Evolutionary conservation across 2,329 filamentous ascomycete genomes (phyloP).

Genomic region (Didymella glomerata): DNA sequence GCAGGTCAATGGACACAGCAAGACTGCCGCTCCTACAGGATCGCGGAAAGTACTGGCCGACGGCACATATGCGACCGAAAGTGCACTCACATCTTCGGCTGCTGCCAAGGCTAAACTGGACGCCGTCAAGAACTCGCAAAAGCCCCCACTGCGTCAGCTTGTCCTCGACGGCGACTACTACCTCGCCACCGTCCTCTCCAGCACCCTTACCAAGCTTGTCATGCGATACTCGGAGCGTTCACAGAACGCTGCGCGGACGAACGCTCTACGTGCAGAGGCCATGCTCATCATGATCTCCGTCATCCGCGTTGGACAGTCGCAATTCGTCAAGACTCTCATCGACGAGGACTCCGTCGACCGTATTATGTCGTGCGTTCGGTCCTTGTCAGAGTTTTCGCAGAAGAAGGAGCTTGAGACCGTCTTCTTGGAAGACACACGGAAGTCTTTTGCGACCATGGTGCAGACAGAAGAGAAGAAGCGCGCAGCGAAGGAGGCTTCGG

Average conservation of each 20-base stretch:
- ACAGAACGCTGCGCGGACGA: slow-evolving; percentile 83
- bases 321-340: slow-evolving; percentile 96
- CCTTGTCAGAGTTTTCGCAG: slow-evolving; percentile 86
- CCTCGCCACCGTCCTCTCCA: slow-evolving; percentile 91
- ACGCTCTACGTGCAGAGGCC: slow-evolving; percentile 91
- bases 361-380: slow-evolving; percentile 96
- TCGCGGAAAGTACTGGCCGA: slow-evolving; percentile 93
- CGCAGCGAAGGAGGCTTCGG: slow-evolving; percentile 88
- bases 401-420: slow-evolving; percentile 91
- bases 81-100: slow-evolving; percentile 90
- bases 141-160: slow-evolving; percentile 87
- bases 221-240: slow-evolving; percentile 98
- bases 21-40: slow-evolving; percentile 75
- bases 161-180: slow-evolving; percentile 99
- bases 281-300: slow-evolving; percentile 99
- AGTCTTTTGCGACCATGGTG: slow-evolving; percentile 96
- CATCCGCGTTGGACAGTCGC: slow-evolving; percentile 96
- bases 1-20: slow-evolving; percentile 82
- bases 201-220: slow-evolving; percentile 94
- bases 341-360: slow-evolving; percentile 98
- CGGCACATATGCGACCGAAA: slow-evolving; percentile 97
- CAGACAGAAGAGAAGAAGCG: slow-evolving; percentile 98
- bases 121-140: slow-evolving; percentile 95
- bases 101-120: slow-evolving; percentile 89
- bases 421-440: slow-evolving; percentile 92